Evolutionary conservation across 768 basidiomycete genomes (phyloP).

Genomic region (Gelatoporia subvermispora): DNA sequence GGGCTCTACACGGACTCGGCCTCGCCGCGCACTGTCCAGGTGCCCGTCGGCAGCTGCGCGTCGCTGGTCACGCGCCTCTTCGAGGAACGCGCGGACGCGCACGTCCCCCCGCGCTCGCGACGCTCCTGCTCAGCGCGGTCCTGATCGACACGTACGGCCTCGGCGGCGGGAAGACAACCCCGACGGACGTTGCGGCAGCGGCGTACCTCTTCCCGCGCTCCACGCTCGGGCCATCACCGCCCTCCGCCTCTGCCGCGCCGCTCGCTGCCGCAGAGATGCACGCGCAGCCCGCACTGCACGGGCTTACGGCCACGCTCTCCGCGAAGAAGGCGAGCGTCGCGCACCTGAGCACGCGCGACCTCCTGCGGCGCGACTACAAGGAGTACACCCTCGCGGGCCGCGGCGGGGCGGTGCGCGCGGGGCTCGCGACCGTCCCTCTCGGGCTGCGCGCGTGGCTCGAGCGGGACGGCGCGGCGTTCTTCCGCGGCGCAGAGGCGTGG

Average conservation of each 20-base stretch:
- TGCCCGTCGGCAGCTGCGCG: slow-evolving; percentile 74
- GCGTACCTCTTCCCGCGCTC: slow-evolving; percentile 53
- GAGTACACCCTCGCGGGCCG: slow-evolving; percentile 54
- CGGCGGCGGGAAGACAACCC: slow-evolving; percentile 72
- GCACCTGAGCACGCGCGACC: slow-evolving; percentile 64
- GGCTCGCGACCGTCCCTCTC: slow-evolving; percentile 80
- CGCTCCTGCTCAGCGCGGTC: slow-evolving; percentile 75
- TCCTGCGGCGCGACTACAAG: slow-evolving; percentile 94
- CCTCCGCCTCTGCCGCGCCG: slow-evolving; percentile 4
- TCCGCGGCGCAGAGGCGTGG: slow-evolving; percentile 44
- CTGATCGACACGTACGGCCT: slow-evolving; percentile 85
- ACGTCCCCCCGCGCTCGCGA: slow-evolving; percentile 60
- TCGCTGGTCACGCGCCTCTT: slow-evolving; percentile 51
- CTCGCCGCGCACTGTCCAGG: slow-evolving; percentile 58
- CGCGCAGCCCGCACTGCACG: slow-evolving; percentile 39
- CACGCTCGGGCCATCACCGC: slow-evolving; percentile 11
- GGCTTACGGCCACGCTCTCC: slow-evolving; percentile 43
- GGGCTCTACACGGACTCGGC: slow-evolving; percentile 53
- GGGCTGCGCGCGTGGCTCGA: slow-evolving; percentile 55
- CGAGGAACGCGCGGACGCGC: slow-evolving; percentile 22
- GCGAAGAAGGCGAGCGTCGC: slow-evolving; percentile 65
- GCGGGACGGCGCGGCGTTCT: slow-evolving; percentile 35
- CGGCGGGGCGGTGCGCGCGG: slow-evolving; percentile 48
- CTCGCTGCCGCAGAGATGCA: slow-evolving; percentile 26
- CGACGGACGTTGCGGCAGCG: slow-evolving; percentile 60